Percentiles rank a stretch among this genome's conserved stretches.
Conservation (phyloP, 225 moss, liverwort and hornwort species). For the Neckera pumila region DNA sequence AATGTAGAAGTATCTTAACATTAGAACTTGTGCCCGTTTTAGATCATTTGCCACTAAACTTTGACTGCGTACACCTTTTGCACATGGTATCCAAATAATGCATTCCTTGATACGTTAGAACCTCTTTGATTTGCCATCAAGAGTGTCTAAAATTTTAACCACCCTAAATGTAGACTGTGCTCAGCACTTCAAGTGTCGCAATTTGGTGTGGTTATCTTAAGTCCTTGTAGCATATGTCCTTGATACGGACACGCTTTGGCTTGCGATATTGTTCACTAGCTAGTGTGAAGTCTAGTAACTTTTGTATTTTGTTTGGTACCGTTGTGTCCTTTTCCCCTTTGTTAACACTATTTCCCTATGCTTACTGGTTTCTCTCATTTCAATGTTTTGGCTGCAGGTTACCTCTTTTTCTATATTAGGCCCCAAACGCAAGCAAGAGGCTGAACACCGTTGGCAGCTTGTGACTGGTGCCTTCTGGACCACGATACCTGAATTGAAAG, state of each 20-base stretch:
- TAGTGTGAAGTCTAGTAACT: background rate
- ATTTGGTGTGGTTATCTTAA: background rate
- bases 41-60: background rate
- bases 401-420: constrained; percentile 64
- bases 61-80: background rate
- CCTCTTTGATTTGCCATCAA: background rate
- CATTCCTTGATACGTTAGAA: background rate
- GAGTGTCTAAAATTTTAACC: background rate
- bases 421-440: constrained; percentile 50
- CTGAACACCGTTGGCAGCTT: constrained; percentile 76
- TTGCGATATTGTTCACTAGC: background rate
- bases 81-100: background rate
- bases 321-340: background rate
- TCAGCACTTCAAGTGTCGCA: background rate
- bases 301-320: background rate
- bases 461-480: constrained; percentile 70
- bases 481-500: constrained; percentile 34
- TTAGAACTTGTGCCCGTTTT: background rate
- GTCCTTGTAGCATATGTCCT: background rate
- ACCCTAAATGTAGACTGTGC: background rate
- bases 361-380: background rate
- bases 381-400: constrained; percentile 28
- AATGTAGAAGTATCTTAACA: background rate
- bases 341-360: background rate
- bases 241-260: background rate